These are phyloP conservation scores for Pythium apleroticum DNA, from an alignment of 352 stramenopile genomes.

Conservation along the genomic window DNA sequence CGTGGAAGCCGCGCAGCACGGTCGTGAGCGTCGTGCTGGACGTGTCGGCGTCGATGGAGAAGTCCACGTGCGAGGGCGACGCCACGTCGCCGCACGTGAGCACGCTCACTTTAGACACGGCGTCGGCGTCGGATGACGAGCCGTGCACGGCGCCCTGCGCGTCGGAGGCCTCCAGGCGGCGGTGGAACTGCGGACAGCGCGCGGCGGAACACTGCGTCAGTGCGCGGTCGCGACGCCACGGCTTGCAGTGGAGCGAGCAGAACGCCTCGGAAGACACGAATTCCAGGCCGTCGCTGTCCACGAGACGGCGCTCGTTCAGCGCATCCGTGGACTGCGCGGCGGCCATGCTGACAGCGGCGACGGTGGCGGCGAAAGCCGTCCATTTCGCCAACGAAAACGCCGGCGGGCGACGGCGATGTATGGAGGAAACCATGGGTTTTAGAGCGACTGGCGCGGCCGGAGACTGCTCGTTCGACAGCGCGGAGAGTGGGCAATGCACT, in stretches of 20 bases:
- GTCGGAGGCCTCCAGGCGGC: background rate
- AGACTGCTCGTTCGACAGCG: constrained; percentile 6
- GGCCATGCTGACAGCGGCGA: background rate
- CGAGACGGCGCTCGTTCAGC: constrained; percentile 18
- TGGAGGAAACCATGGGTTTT: constrained; percentile 3
- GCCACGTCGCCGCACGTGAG: constrained; percentile 42
- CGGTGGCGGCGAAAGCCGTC: background rate
- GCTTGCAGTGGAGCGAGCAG: constrained; percentile 60
- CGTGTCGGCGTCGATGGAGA: constrained; percentile 34
- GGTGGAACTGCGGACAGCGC: constrained; percentile 14
- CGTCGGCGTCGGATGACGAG: constrained; percentile 9
- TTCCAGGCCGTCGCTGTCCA: constrained; percentile 43
- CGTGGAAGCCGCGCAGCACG: constrained; percentile 55
- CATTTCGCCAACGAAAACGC: background rate
- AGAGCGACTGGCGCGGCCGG: background rate
- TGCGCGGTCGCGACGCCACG: constrained; percentile 12
- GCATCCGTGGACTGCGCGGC: background rate
- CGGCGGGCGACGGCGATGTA: background rate
- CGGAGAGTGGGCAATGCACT: background rate
- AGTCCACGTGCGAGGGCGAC: constrained; percentile 39
- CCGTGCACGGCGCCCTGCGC: constrained; percentile 6
- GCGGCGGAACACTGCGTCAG: constrained; percentile 15
- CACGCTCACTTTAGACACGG: constrained; percentile 22
- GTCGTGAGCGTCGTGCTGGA: constrained; percentile 21
- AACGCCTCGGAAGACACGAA: constrained; percentile 47